Base-by-base conservation (phyloP, 169 alveolate species). In the Plasmodium cynomolgi region DNA sequence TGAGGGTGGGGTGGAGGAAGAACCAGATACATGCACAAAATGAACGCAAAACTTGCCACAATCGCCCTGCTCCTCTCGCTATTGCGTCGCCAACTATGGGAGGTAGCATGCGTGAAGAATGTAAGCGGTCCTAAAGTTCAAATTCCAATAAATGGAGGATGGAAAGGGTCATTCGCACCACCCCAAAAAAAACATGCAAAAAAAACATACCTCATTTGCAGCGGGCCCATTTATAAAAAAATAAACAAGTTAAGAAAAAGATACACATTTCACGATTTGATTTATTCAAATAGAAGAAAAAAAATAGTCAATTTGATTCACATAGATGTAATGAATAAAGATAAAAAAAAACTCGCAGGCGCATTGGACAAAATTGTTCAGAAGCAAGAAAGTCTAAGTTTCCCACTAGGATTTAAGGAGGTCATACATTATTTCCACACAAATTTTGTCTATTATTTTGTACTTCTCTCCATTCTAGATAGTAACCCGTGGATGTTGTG, bases 211-310 rank as follows among this genome's bases (percentile, higher is more conserved):
- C 68, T 71, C 31, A 75, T 20, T 86, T 56, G 80, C 80, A 86
- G 31, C 41, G 77, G 31, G n/a, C 77, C 15, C n/a, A 34, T 77
- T 86, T 79, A 56, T 6, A 50, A 56, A n/a, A 86, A 41, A 58
- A 75, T 33, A 75, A 54, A 75, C 23, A 50, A 75, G 31, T 41
- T 23, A 15, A 34, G 37, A 34, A 79, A 23, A 23, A 5, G 7
- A 8, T 34, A 47, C 81, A 5, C 50, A 39, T 86, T 86, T 29
- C 41, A 50, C 62, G 86, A 77, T 54, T 31, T 31, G 39, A 41
- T 86, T 23, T 86, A 75, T 54, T 29, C 73, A 31, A 90, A 90
- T 90, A 90, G 82, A 47, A 90, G 72, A 47, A 90, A 80, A 80
- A 39, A 44, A 37, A 90, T 90, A 39, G 34, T 68, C 33, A 90